Percentiles rank a stretch among this genome's conserved stretches.
Evolutionary conservation across 2,329 filamentous ascomycete genomes (phyloP).

Genomic region (Diaporthe longicolla): DNA sequence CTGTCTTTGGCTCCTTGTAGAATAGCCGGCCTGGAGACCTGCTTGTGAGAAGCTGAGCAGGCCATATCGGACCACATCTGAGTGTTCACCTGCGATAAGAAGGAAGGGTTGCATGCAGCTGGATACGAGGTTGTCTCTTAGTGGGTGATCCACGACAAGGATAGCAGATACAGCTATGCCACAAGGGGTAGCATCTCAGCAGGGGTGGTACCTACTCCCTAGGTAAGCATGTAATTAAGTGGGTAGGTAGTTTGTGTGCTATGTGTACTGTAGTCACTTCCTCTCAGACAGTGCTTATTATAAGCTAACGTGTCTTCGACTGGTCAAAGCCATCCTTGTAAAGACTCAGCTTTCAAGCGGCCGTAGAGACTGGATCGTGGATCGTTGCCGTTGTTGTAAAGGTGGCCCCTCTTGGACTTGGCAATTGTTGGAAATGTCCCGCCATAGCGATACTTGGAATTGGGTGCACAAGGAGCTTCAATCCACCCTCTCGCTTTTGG

Average conservation of each 20-base stretch:
- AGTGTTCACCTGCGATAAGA: conserved; percentile 17
- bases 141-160: conserved; percentile 19
- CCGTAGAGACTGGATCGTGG: too few relatives aligned
- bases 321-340: too few relatives aligned
- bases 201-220: neutral
- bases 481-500: neutral
- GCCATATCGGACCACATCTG: conserved; percentile 20
- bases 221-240: too few relatives aligned
- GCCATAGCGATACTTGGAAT: too few relatives aligned
- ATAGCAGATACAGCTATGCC: conserved; percentile 9
- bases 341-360: neutral
- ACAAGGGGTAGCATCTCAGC: neutral
- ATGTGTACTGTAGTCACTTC: too few relatives aligned
- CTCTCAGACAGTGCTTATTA: too few relatives aligned
- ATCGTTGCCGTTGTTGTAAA: too few relatives aligned
- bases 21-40: neutral
- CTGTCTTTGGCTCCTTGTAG: neutral
- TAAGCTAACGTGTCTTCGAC: too few relatives aligned
- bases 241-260: too few relatives aligned
- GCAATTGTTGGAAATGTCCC: too few relatives aligned
- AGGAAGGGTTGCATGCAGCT: neutral
- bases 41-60: conserved; percentile 1
- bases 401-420: neutral
- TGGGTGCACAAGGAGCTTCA: neutral
- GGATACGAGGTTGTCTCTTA: conserved; percentile 24